Conservation (phyloP, 2,329 filamentous ascomycete species). For the Penicillium hordei region DNA sequence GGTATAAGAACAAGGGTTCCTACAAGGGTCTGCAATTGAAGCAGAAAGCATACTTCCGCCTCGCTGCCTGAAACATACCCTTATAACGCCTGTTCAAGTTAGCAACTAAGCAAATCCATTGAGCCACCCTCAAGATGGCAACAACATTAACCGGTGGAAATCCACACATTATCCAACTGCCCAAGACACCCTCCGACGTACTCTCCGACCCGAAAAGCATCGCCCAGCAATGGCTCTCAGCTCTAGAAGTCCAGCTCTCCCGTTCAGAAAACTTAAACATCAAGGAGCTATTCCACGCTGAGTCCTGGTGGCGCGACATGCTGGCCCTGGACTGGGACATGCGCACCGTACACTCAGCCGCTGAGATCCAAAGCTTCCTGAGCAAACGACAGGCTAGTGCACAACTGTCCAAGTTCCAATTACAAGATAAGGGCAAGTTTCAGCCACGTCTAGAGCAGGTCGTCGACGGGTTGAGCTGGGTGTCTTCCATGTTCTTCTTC, state of each 20-base stretch:
- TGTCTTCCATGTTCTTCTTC: constrained; percentile 43
- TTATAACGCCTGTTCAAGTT: no score
- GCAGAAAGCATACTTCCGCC: not conserved
- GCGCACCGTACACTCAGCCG: constrained; percentile 35
- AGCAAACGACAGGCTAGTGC: constrained; percentile 25
- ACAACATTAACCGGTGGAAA: constrained; percentile 26
- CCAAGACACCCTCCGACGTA: constrained; percentile 23
- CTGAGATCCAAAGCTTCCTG: constrained; percentile 35
- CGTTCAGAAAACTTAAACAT: constrained; percentile 19
- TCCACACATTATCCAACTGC: constrained; percentile 34
- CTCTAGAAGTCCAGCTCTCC: constrained; percentile 27
- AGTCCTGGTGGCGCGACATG: constrained; percentile 46
- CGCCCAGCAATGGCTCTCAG: constrained; percentile 36
- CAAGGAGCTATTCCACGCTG: constrained; percentile 33
- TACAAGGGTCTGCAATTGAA: not conserved
- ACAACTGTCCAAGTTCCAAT: constrained; percentile 31
- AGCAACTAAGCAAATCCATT: not conserved
- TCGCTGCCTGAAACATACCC: not conserved
- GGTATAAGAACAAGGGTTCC: not conserved
- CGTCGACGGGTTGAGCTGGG: constrained; percentile 34
- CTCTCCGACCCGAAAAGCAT: constrained; percentile 27
- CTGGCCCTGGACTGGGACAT: constrained; percentile 44
- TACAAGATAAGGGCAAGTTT: constrained; percentile 37
- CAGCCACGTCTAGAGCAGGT: constrained; percentile 31
- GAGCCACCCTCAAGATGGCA: constrained; percentile 12